Percentiles rank a stretch among this genome's conserved stretches.
Evolutionary conservation across 805 yeast genomes (phyloP).

Genomic region (Debaryomyces tyrocola): DNA sequence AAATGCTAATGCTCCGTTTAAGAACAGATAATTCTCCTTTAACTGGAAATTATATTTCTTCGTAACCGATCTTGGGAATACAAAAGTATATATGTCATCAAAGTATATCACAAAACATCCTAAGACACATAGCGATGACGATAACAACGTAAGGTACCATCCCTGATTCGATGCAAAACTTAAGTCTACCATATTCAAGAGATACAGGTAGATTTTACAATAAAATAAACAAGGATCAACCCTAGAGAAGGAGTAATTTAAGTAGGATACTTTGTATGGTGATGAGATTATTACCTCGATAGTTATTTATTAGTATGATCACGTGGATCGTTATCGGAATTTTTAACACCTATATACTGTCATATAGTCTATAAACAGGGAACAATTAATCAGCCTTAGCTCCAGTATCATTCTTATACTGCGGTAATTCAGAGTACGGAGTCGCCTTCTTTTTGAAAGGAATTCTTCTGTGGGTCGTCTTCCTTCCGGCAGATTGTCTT

Average conservation of each 20-base stretch:
- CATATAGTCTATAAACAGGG: not conserved
- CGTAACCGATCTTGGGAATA: slow-evolving; percentile 43
- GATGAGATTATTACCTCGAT: not conserved
- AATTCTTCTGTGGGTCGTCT: slow-evolving; percentile 29
- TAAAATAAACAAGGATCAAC: too few species aligned
- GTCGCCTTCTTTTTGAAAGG: slow-evolving; percentile 23
- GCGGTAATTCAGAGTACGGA: slow-evolving; percentile 33
- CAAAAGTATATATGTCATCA: slow-evolving; percentile 51
- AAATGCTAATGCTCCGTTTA: slow-evolving; percentile 72
- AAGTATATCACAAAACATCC: slow-evolving; percentile 69
- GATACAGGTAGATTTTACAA: too few species aligned
- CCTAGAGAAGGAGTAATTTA: too few species aligned
- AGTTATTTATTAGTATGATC: not conserved
- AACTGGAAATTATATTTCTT: slow-evolving; percentile 48
- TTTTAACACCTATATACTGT: not conserved
- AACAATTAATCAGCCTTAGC: slow-evolving; percentile 13
- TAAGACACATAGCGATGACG: slow-evolving; percentile 67
- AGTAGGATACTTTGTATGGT: too few species aligned
- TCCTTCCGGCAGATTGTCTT: slow-evolving; percentile 26
- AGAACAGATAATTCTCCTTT: slow-evolving; percentile 58
- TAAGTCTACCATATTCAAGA: slow-evolving; percentile 2
- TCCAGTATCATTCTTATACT: slow-evolving; percentile 21
- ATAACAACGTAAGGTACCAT: slow-evolving; percentile 63
- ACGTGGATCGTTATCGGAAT: not conserved
- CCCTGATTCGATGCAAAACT: slow-evolving; percentile 39